Base-by-base conservation (phyloP, 2,329 filamentous ascomycete genomes). In the Metarhizium album region DNA sequence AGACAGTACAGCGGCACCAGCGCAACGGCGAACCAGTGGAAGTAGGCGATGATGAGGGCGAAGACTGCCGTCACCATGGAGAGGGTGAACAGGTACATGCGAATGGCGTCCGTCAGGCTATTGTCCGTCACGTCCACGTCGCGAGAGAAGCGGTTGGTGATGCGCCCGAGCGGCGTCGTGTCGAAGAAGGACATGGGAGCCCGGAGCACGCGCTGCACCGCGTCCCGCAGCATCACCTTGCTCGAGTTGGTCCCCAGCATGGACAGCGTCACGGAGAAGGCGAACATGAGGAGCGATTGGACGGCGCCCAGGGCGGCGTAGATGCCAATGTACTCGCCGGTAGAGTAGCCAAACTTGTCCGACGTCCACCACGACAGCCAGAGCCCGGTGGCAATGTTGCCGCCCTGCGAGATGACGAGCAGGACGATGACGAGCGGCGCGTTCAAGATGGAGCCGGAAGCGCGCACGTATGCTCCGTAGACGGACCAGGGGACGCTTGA, bases 61-160 rank as follows among this genome's bases (percentile, higher is more conserved):
- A 96, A 95, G 35, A 95, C 87, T 4, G 86, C 83, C 2, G 84
- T 72, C 57, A 95, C 90, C 78, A 86, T 88, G 38, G 80, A 84
- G 58, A 95, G 70, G 1, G 89, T 95, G 59, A 96, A 72, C 60
- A 90, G 84, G 71, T 91, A 96, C 83, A 96, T 95, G 57, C 91
- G 82, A 69, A 96, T 88, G 3, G 88, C 85, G 60, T 96, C 91
- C 0, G 86, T 86, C 42, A 96, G 71, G 52, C 83, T 88, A 66
- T 95, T 95, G 70, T 97, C 93, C 89, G 97, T 94, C 51, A 93
- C 88, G 62, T 96, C 89, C 40, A 97, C 87, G 62, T 98, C 93
- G 58, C 91, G 86, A 31, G 89, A 94, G 69, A 97, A 97, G 16
- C 93, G 87, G 66, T 97, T 97, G 22, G 90, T 95, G 65, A 97